phyloP scores from a whole-genome alignment of 768 basidiomycete genomes.

The Pisolithus sp. region DNA sequence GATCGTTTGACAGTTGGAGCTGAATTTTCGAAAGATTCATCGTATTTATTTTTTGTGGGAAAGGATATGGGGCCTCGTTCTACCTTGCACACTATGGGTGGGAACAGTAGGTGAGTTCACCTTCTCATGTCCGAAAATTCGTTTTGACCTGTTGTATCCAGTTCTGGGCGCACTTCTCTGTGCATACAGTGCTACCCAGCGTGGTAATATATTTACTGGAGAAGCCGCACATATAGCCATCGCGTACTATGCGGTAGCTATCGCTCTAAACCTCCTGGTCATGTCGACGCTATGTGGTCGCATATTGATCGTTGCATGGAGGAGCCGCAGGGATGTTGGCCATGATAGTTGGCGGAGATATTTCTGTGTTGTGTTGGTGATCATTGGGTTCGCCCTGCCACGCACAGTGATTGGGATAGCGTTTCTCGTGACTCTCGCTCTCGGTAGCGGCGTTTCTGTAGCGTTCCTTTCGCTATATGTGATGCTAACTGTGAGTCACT shows the following conservation, averaged over 20 bases:
- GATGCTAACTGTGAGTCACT: constrained; percentile 5
- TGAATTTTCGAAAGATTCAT: constrained; percentile 21
- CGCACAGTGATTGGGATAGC: constrained; percentile 3
- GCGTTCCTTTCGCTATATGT: constrained; percentile 6
- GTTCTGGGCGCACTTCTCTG: neutral
- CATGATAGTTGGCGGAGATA: neutral
- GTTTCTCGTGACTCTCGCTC: constrained; percentile 4
- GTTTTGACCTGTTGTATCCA: neutral
- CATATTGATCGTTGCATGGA: constrained; percentile 1
- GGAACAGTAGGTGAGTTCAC: constrained; percentile 2
- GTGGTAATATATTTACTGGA: constrained; percentile 3
- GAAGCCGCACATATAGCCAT: constrained; percentile 2
- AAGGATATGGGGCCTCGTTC: neutral
- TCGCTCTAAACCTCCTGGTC: constrained; percentile 7
- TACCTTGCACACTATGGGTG: constrained; percentile 7
- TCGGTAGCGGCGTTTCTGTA: neutral
- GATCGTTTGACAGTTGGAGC: neutral
- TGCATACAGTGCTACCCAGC: neutral
- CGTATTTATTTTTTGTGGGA: constrained; percentile 28
- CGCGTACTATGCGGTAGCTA: constrained; percentile 4
- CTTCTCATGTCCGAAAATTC: neutral
- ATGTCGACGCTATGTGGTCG: constrained; percentile 5
- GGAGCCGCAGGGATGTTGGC: neutral
- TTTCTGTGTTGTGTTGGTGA: neutral
- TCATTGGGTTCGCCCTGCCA: constrained; percentile 7